phyloP scores from a whole-genome alignment of 1,139 yeast genomes.

The Pichia sp. region DNA sequence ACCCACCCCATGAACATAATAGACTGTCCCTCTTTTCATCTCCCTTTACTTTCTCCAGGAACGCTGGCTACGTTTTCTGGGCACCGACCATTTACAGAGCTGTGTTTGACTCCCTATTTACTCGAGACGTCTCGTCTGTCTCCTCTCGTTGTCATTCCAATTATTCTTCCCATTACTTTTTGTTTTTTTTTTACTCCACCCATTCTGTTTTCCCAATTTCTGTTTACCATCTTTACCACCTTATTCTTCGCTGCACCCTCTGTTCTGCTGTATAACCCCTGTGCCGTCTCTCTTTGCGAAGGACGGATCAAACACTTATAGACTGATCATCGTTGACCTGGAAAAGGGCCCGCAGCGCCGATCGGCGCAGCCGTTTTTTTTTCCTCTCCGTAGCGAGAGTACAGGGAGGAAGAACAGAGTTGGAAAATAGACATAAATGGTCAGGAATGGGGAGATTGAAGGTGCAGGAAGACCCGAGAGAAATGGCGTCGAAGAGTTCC shows the following conservation, averaged over 20 bases:
- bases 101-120: not conserved
- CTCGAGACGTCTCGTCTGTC: not conserved
- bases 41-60: not conserved
- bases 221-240: not conserved
- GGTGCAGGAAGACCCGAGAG: no score
- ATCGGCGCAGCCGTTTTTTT: conserved; percentile 1
- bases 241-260: not conserved
- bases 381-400: not conserved
- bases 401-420: not conserved
- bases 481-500: no score
- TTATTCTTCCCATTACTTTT: not conserved
- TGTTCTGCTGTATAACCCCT: not conserved
- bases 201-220: not conserved
- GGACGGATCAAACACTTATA: not conserved
- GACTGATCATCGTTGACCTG: no score
- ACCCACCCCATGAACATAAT: not conserved
- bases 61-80: not conserved
- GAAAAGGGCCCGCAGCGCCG: no score
- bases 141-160: not conserved
- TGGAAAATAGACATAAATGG: not conserved
- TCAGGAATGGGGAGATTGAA: no score
- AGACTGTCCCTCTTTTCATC: not conserved
- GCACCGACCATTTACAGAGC: not conserved
- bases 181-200: not conserved
- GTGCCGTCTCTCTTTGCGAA: not conserved